Percentiles rank a stretch among this genome's conserved stretches.
Evolutionary conservation across 2,329 filamentous ascomycete species (phyloP).

Genomic region (Pyrenophora tritici-repentis): DNA sequence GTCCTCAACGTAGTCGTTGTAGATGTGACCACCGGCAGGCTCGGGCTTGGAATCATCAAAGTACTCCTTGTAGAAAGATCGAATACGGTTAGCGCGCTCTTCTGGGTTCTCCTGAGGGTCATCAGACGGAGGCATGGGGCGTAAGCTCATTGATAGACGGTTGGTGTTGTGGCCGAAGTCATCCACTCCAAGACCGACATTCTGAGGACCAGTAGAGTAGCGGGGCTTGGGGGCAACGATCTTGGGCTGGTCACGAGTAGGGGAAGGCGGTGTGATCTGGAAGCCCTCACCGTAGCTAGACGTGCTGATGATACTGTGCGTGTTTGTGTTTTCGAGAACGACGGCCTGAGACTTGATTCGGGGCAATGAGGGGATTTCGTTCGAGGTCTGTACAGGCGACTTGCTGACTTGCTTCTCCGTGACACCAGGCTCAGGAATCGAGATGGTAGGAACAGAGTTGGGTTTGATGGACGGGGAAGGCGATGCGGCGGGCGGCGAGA

Average conservation of each 20-base stretch:
- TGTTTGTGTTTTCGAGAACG: conserved; percentile 41
- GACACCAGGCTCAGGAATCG: conserved; percentile 26
- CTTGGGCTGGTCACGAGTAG: conserved; percentile 35
- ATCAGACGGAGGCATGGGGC: conserved; percentile 79
- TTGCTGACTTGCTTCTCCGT: conserved; percentile 32
- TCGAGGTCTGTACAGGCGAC: conserved; percentile 28
- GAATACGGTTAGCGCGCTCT: conserved; percentile 90
- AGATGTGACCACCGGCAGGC: conserved; percentile 36
- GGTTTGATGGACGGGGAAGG: conserved; percentile 44
- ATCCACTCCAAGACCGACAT: conserved; percentile 36
- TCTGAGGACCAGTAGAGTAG: conserved; percentile 24
- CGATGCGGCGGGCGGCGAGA: conserved; percentile 14
- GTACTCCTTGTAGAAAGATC: conserved; percentile 99
- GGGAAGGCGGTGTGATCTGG: conserved; percentile 54
- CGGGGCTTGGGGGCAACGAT: conserved; percentile 38
- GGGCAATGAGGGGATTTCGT: conserved; percentile 25
- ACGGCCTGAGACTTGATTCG: conserved; percentile 46
- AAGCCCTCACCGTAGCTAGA: conserved; percentile 62
- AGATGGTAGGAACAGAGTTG: conserved; percentile 31
- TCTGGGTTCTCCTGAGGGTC: conserved; percentile 90
- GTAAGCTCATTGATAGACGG: conserved; percentile 66
- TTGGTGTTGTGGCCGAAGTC: conserved; percentile 49
- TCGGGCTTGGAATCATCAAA: conserved; percentile 79
- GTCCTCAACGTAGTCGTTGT: conserved; percentile 72
- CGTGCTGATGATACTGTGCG: conserved; percentile 53